Evolutionary conservation across 2,329 filamentous ascomycete genomes (phyloP), one percentile per base, ranked within the genome.

Genomic region (Emericellopsis atlantica): DNA sequence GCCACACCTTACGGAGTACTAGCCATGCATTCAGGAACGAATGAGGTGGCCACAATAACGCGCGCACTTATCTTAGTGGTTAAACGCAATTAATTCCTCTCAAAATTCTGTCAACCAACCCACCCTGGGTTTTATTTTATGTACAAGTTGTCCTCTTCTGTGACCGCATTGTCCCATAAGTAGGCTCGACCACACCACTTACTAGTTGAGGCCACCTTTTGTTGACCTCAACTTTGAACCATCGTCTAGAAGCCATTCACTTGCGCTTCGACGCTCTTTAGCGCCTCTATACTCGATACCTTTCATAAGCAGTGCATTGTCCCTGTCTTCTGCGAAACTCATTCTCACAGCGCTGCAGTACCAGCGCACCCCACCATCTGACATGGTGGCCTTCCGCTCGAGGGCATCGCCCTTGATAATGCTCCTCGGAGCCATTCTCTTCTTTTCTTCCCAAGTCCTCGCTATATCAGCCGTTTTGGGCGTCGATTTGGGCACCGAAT

Each of bases 401-500:
- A 49, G 52, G 46, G 49, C 53, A 16, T 62, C 61, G 43, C 58
- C 60, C 33, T 48, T 66, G 51, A 55, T 53, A 48, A 52, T 59
- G 48, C 55, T 64, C 51, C 54, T 66, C 39, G 60, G 59, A 48
- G 57, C 54, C 40, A 41, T 61, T 40, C 54, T 62, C 40, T 48
- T 63, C 39, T 49, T 64, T 32, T 52, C 60, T n/a, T 48, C 55
- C 37, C 55, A 74, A 48, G 71, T 70, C 34, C 64, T 71, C 34
- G 74, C 73, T 22, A 64, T 65, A 39, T 67, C 86, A 8, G 86
- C 87, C 40, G 89, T 96, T 15, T 70, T 98, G 18, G 92, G 92
- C 47, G 76, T 98, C 53, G 92, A 98, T 63, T 72, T 98, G 41
- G 92, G 92, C 50, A 95, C 92, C 43, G 87, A 95, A 60, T 95